These are phyloP conservation scores for Candida germanica DNA, from an alignment of 805 yeast species.

Conservation along the genomic window DNA sequence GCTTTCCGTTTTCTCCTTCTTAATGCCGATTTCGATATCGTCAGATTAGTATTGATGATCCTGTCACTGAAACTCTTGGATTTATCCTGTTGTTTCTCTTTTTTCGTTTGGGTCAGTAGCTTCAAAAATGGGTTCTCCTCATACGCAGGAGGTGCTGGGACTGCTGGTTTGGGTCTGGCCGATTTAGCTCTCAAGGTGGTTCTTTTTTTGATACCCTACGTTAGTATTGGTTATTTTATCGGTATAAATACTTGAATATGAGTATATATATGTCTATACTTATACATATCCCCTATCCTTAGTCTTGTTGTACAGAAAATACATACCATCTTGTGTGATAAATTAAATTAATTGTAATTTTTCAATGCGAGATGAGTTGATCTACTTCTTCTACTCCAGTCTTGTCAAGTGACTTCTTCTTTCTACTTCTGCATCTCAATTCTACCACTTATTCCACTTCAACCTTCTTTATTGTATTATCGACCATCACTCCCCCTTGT, in stretches of 20 bases:
- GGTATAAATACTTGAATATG: no score
- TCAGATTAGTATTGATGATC: constrained; percentile 34
- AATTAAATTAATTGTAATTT: no score
- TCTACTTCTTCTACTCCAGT: no score
- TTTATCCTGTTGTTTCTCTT: constrained; percentile 46
- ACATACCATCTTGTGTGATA: constrained; percentile 14
- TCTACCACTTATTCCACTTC: no score
- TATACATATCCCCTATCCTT: not conserved
- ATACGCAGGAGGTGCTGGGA: constrained; percentile 12
- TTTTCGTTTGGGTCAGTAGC: constrained; percentile 50
- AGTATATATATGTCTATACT: not conserved
- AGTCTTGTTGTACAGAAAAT: no score
- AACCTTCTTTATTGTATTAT: no score
- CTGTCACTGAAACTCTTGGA: constrained; percentile 35
- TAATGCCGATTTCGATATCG: constrained; percentile 62
- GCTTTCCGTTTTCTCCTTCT: constrained; percentile 61
- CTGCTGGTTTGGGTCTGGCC: constrained; percentile 14
- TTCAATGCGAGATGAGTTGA: constrained; percentile 5
- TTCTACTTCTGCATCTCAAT: no score
- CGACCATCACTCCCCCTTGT: no score
- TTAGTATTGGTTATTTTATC: constrained; percentile 7
- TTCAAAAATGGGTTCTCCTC: constrained; percentile 51
- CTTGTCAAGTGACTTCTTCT: no score
- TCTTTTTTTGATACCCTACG: constrained; percentile 29
- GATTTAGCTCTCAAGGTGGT: constrained; percentile 34